Conservation (phyloP, 2,329 filamentous ascomycete genomes). For the Furcasterigmium sp. region DNA sequence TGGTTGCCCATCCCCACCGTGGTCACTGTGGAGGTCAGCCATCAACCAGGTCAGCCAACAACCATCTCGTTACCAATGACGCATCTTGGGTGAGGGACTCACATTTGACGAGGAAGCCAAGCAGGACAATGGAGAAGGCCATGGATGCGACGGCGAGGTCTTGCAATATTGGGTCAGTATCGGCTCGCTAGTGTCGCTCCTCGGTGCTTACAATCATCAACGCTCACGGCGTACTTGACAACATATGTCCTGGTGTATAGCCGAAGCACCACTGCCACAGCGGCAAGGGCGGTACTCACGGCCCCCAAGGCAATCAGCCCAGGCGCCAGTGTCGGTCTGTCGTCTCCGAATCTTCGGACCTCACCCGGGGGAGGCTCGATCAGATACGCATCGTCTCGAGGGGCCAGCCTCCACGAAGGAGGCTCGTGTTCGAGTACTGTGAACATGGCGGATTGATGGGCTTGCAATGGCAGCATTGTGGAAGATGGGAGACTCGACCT, state of each 20-base stretch:
- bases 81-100: not conserved
- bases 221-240: slow-evolving; percentile 17
- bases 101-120: not conserved
- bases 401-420: not conserved
- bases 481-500: too few species aligned
- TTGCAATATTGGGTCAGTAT: not conserved
- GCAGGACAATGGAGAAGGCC: not conserved
- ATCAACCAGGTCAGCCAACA: too few species aligned
- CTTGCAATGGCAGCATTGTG: not conserved
- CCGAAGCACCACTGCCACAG: slow-evolving; percentile 16
- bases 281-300: slow-evolving; percentile 16
- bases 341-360: slow-evolving; percentile 16
- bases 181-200: too few species aligned
- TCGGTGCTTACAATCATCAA: slow-evolving; percentile 19
- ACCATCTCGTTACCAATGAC: too few species aligned
- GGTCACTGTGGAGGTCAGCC: slow-evolving; percentile 9
- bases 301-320: slow-evolving; percentile 16
- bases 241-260: slow-evolving; percentile 21
- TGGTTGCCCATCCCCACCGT: slow-evolving; percentile 14
- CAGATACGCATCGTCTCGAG: not conserved
- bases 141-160: not conserved
- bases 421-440: not conserved
- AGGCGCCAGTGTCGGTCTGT: slow-evolving; percentile 11
- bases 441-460: not conserved
- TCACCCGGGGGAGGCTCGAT: slow-evolving; percentile 7